A percentile compares a stretch with the other conserved stretches of the same genome.
Conservation (phyloP, 352 stramenopile species). For the Phytophthora sp. region DNA sequence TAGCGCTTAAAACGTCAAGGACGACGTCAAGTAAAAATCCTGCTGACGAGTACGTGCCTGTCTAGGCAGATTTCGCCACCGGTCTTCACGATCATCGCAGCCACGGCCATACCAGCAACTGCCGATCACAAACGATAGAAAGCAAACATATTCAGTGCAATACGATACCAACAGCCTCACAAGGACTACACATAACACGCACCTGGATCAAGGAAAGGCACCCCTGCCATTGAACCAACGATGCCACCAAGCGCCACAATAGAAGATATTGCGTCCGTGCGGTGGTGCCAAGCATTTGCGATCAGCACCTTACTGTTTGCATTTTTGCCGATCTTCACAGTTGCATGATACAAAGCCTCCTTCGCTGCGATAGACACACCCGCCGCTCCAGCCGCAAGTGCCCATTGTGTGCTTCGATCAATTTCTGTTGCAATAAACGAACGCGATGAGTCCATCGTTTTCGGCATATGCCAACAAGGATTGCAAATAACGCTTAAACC, state of each 20-base stretch:
- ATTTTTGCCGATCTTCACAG: constrained; percentile 90
- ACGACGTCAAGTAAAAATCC: not conserved
- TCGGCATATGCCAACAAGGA: not conserved
- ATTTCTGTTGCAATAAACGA: constrained; percentile 41
- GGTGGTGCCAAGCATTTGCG: constrained; percentile 97
- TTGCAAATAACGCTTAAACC: constrained; percentile 18
- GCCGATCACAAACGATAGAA: not conserved
- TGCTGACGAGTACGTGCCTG: constrained; percentile 57
- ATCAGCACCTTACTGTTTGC: constrained; percentile 96
- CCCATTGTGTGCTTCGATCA: constrained; percentile 58
- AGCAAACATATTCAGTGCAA: too few relatives aligned
- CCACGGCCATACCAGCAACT: constrained; percentile 86
- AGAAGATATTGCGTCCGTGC: constrained; percentile 91
- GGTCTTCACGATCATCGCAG: constrained; percentile 90
- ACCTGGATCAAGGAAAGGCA: constrained; percentile 81
- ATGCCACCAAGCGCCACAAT: constrained; percentile 85
- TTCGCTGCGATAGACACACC: constrained; percentile 93
- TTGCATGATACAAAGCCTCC: constrained; percentile 94
- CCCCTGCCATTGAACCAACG: constrained; percentile 66
- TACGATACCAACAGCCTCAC: not conserved
- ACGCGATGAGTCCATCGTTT: not conserved
- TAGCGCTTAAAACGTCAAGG: not conserved
- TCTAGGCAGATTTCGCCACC: constrained; percentile 85
- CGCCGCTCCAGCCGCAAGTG: constrained; percentile 85
- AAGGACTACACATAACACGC: not conserved